Conservation (phyloP, 2,329 filamentous ascomycete species). For the Periglandula ipomoeae region DNA sequence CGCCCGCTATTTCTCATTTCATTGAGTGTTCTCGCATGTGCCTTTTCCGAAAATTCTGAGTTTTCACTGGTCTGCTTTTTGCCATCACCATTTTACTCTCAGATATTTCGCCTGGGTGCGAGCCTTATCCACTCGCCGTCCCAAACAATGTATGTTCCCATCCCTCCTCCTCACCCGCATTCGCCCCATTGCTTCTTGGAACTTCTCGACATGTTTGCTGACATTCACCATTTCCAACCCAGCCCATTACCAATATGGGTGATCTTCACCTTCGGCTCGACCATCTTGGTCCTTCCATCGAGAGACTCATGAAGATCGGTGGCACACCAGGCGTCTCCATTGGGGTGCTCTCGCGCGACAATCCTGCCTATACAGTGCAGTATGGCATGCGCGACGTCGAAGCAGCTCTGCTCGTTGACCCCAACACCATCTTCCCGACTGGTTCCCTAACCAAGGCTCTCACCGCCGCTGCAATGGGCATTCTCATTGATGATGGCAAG, state of each 20-base stretch:
- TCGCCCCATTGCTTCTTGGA: background rate
- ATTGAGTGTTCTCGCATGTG: background rate
- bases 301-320: conserved; percentile 5
- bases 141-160: background rate
- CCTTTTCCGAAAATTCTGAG: background rate
- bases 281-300: background rate
- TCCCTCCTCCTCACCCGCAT: background rate
- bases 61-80: background rate
- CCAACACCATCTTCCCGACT: conserved; percentile 18
- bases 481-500: conserved; percentile 17
- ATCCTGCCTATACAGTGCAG: conserved; percentile 11
- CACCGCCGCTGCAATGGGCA: conserved; percentile 15
- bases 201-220: background rate
- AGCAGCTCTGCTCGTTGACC: conserved; percentile 7
- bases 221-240: background rate
- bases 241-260: background rate
- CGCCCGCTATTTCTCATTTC: background rate
- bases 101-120: background rate
- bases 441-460: conserved; percentile 20
- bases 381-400: conserved; percentile 16
- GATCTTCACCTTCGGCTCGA: background rate
- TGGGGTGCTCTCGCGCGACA: conserved; percentile 16
- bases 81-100: conserved; percentile 1
- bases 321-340: conserved; percentile 12
- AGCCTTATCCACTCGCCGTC: background rate